Percentiles rank a stretch among this genome's conserved stretches.
Conservation (phyloP, 1,284 basidiomycete genomes). For the Ceratobasidium sp. region DNA sequence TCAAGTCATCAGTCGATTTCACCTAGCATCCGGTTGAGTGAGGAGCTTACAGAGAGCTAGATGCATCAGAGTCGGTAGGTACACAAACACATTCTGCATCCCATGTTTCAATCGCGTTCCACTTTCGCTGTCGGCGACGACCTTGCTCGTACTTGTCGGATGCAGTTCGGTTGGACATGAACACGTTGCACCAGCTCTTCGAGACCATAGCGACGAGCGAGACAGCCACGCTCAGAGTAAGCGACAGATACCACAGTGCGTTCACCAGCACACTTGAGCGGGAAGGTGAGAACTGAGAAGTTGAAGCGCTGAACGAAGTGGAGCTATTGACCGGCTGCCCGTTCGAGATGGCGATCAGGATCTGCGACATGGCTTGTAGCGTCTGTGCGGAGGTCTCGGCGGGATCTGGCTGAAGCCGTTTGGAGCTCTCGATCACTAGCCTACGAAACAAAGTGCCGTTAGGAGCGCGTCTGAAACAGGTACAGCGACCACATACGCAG, state of each 20-base stretch:
- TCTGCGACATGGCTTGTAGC: not conserved
- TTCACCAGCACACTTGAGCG: not conserved
- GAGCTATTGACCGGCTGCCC: not conserved
- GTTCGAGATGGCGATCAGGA: not conserved
- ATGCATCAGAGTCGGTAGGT: constrained; percentile 7
- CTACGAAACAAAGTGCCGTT: not conserved
- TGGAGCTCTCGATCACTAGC: constrained; percentile 16
- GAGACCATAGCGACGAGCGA: constrained; percentile 25
- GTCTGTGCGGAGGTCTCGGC: constrained; percentile 5
- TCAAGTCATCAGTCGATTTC: not conserved
- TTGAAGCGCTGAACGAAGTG: too few species aligned
- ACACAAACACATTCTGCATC: not conserved
- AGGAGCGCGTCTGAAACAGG: too few species aligned
- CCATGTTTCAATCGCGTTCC: not conserved
- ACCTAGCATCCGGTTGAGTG: not conserved
- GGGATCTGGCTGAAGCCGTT: constrained; percentile 10
- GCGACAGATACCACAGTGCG: constrained; percentile 11
- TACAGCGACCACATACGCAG: not conserved
- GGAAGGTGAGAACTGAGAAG: not conserved
- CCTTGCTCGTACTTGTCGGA: not conserved
- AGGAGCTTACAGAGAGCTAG: not conserved
- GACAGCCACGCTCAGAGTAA: constrained; percentile 18
- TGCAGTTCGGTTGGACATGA: constrained; percentile 4
- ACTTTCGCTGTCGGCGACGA: constrained; percentile 10
- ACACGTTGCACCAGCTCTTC: constrained; percentile 26